phyloP scores from a whole-genome alignment of 345 rosid genomes.

The Chamaenerion angustifolium region DNA sequence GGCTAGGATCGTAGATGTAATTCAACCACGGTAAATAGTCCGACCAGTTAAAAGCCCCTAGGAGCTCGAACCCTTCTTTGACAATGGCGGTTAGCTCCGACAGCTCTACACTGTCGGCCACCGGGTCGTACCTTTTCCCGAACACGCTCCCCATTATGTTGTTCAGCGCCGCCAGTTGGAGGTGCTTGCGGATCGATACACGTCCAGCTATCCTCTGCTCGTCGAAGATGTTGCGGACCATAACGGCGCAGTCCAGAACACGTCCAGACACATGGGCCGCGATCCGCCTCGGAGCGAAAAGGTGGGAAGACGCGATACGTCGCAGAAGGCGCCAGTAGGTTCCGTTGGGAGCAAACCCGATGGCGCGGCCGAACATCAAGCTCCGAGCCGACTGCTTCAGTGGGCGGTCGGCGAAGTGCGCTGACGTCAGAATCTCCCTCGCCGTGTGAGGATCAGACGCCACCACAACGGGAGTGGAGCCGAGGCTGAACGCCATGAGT shows the following conservation, averaged over 20 bases:
- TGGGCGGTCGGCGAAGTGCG: slow-evolving; percentile 72
- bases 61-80: slow-evolving; percentile 65
- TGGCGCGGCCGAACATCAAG: slow-evolving; percentile 79
- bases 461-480: slow-evolving; percentile 51
- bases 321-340: slow-evolving; percentile 71
- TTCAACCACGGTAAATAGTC: slow-evolving; percentile 61
- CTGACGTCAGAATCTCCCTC: slow-evolving; percentile 56
- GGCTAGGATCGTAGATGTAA: slow-evolving; percentile 44
- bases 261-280: slow-evolving; percentile 51
- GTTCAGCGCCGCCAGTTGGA: slow-evolving; percentile 63
- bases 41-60: slow-evolving; percentile 76
- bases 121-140: slow-evolving; percentile 42
- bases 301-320: slow-evolving; percentile 60
- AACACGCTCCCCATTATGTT: slow-evolving; percentile 86
- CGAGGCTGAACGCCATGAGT: slow-evolving; percentile 87
- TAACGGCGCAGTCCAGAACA: slow-evolving; percentile 29
- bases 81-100: slow-evolving; percentile 46
- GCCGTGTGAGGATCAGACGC: slow-evolving; percentile 61
- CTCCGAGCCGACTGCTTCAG: slow-evolving; percentile 65
- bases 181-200: slow-evolving; percentile 45
- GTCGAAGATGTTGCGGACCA: slow-evolving; percentile 25
- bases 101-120: slow-evolving; percentile 19
- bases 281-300: slow-evolving; percentile 58
- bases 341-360: slow-evolving; percentile 86
- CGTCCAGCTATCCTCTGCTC: slow-evolving; percentile 30